Evolutionary conservation across 1,284 basidiomycete genomes (phyloP), one percentile per base, ranked within the genome.

Genomic region (Fistulina hepatica): DNA sequence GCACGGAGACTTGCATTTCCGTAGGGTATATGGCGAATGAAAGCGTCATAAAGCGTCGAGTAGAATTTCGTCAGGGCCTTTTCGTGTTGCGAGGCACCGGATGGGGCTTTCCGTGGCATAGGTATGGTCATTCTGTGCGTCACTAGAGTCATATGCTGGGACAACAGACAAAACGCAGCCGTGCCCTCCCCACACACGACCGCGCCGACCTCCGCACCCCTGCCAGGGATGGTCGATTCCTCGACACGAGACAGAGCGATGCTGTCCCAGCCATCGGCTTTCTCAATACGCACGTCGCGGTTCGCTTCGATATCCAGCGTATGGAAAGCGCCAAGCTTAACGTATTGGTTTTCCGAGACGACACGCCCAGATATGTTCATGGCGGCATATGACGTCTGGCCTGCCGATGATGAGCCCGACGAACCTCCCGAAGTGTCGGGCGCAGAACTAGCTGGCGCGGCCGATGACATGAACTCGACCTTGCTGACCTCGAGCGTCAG

Each of bases 91-190:
- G 76, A 73, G 5, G 86, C 78, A 5, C 81, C 77, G 7, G 81
- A 77, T 2, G 82, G 74, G 5, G 91, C 78, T 59, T 98, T 98
- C 40, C 95, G 73, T 5, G 95, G 94, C 40, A 98, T 81, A 1
- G 85, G 67, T 0, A 92, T 77, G 21, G 92, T 88, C 45, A 99
- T 81, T 6, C 95, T 76, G 56, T 97, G 91, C 6, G 90, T 65
- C 26, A 98, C 81, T 19, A 95, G 71, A 1, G 95, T 99, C 82
- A 97, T 97, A 61, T 97, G 91, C 50, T 97, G 82, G 0, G 91
- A 95, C 16, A 99, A 67, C 17, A 99, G 64, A 57, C 94, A 98
- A 52, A 98, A 86, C 2, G 86, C 83, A 1, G 95, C 95, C 3
- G 77, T 82, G 12, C 94, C 92, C 67, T 98, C 95, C 24, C 95